A percentile compares a stretch with the other conserved stretches of the same genome.
phyloP scores from a whole-genome alignment of 2,329 filamentous ascomycete genomes.

The Paracoccidioides brasiliensis region DNA sequence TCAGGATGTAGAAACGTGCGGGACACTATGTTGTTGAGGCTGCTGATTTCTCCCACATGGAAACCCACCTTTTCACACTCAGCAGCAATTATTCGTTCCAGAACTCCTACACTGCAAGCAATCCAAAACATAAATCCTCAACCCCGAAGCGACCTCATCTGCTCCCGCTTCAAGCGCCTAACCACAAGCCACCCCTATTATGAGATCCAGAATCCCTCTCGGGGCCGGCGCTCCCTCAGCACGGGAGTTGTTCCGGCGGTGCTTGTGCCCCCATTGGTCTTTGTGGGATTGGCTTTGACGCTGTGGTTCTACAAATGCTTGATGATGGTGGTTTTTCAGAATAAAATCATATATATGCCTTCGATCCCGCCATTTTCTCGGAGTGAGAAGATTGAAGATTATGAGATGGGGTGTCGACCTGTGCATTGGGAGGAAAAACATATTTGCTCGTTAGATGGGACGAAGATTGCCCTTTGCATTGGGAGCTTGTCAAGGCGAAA shows the following conservation, averaged over 20 bases:
- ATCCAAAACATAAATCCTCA: background rate
- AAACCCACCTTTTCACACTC: background rate
- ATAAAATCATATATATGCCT: conserved; percentile 72
- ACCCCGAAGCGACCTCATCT: background rate
- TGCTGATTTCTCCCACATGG: background rate
- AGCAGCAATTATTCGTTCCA: background rate
- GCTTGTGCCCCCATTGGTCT: conserved; percentile 54
- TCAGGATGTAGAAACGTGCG: background rate
- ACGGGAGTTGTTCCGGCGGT: conserved; percentile 27
- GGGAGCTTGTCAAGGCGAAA: conserved; percentile 16
- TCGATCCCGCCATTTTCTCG: conserved; percentile 59
- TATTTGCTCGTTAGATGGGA: conserved; percentile 51
- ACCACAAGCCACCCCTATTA: background rate
- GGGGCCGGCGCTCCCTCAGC: background rate
- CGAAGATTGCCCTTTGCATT: conserved; percentile 48
- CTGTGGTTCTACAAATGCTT: conserved; percentile 54
- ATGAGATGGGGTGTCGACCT: conserved; percentile 44
- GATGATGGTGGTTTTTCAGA: conserved; percentile 66
- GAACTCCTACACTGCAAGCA: background rate
- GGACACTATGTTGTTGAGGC: background rate
- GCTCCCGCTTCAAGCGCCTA: background rate
- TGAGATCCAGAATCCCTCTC: background rate
- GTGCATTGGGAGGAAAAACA: conserved; percentile 55
- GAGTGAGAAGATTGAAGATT: conserved; percentile 53
- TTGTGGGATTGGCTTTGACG: conserved; percentile 49